Percentiles rank a stretch among this genome's conserved stretches.
phyloP scores from a whole-genome alignment of 495 filamentous ascomycete genomes.

The Aspergillus steynii region DNA sequence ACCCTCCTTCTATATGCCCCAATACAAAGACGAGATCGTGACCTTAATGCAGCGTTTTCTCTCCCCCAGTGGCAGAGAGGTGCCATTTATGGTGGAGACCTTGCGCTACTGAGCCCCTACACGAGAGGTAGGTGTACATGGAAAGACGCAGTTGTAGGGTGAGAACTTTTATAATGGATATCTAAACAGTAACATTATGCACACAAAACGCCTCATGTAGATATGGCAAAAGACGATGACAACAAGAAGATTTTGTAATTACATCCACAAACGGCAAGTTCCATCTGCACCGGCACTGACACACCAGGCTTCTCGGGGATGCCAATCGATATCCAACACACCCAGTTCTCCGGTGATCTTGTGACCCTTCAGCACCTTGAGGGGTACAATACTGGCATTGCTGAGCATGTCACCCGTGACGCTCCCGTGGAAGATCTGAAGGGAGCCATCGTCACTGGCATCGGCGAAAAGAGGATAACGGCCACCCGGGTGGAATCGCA shows the following conservation, averaged over 20 bases:
- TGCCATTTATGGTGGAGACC: not conserved
- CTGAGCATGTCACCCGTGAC: constrained; percentile 92
- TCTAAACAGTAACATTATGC: constrained; percentile 23
- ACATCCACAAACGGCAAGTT: constrained; percentile 77
- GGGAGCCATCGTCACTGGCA: constrained; percentile 85
- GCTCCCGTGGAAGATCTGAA: constrained; percentile 96
- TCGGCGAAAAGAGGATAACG: constrained; percentile 86
- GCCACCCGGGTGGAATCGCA: constrained; percentile 79
- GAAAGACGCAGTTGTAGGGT: not conserved
- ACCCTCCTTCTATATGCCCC: not conserved
- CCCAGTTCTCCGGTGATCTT: constrained; percentile 74
- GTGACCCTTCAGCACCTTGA: constrained; percentile 92
- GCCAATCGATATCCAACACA: constrained; percentile 94
- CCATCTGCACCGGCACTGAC: constrained; percentile 95
- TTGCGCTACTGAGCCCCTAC: not conserved
- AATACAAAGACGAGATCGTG: not conserved
- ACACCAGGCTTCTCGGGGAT: constrained; percentile 87
- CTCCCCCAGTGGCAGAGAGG: not conserved
- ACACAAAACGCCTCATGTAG: constrained; percentile 26
- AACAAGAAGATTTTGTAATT: constrained; percentile 30
- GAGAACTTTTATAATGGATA: constrained; percentile 28
- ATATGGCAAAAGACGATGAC: constrained; percentile 25
- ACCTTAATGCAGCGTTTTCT: not conserved
- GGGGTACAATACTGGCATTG: constrained; percentile 91
- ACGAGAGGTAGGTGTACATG: not conserved